These are phyloP conservation scores for Exophiala oligosperma DNA, from an alignment of 2,329 filamentous ascomycete genomes.

Conservation along the genomic window DNA sequence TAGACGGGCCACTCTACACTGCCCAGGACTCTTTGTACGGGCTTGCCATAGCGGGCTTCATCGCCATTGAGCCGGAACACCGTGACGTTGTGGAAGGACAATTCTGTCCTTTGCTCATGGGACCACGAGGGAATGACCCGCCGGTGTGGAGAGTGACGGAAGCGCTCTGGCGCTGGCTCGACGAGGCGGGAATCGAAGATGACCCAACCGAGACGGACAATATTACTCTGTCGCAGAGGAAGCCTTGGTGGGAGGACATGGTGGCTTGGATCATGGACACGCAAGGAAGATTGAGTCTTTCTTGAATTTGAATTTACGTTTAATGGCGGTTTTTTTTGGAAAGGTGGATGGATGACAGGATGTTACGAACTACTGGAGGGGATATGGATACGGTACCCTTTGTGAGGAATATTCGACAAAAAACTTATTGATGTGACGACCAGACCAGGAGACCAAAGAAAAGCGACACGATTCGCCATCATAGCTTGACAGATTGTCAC, in stretches of 20 bases:
- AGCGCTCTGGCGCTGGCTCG: conserved; percentile 3
- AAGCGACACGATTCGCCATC: too few relatives aligned
- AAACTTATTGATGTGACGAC: too few relatives aligned
- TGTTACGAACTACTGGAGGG: too few relatives aligned
- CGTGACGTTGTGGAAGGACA: conserved; percentile 5
- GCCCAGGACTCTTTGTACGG: conserved; percentile 17
- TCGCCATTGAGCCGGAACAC: conserved; percentile 8
- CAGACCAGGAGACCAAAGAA: too few relatives aligned
- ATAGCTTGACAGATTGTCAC: too few relatives aligned
- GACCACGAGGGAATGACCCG: conserved; percentile 1
- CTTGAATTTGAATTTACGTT: neutral
- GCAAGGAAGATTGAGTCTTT: conserved; percentile 1
- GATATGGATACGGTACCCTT: too few relatives aligned
- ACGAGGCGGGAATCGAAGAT: neutral
- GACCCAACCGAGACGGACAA: neutral
- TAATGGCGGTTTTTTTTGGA: too few relatives aligned
- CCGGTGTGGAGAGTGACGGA: conserved; percentile 4
- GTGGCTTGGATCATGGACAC: conserved; percentile 3
- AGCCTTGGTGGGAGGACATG: conserved; percentile 9
- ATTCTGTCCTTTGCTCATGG: conserved; percentile 1
- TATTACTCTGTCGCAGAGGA: neutral
- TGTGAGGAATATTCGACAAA: too few relatives aligned
- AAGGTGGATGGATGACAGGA: neutral
- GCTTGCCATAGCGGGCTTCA: conserved; percentile 13
- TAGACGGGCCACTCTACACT: conserved; percentile 13